These are phyloP conservation scores for Ogataea ganodermae DNA, from an alignment of 805 yeast genomes.

Conservation along the genomic window DNA sequence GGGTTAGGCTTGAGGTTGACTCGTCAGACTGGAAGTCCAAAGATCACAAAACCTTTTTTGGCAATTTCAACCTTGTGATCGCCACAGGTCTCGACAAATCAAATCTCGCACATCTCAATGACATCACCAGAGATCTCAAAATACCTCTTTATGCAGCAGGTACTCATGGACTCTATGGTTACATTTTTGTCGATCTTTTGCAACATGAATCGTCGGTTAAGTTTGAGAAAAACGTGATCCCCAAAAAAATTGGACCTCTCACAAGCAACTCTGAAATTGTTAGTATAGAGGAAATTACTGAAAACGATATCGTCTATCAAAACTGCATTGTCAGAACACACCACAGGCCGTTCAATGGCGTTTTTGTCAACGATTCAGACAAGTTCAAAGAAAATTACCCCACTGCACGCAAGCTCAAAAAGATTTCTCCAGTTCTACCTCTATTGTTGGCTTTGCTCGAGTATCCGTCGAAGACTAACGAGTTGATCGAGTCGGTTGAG, in stretches of 20 bases:
- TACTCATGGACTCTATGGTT: constrained; percentile 81
- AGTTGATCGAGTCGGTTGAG: constrained; percentile 26
- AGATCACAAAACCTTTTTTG: constrained; percentile 41
- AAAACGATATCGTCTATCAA: constrained; percentile 40
- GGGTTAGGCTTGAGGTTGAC: constrained; percentile 61
- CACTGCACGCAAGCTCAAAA: constrained; percentile 42
- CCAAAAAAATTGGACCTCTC: constrained; percentile 54
- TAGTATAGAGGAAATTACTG: constrained; percentile 38
- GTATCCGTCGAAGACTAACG: constrained; percentile 24
- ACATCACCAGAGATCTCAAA: constrained; percentile 51
- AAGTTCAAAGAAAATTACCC: constrained; percentile 30
- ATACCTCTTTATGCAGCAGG: constrained; percentile 72
- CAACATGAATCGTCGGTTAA: constrained; percentile 58
- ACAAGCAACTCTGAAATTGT: constrained; percentile 46
- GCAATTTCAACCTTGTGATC: constrained; percentile 66
- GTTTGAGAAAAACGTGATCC: constrained; percentile 47
- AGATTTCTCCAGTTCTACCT: constrained; percentile 60
- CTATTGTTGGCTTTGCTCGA: constrained; percentile 59
- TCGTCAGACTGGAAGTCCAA: constrained; percentile 32
- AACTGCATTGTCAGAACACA: constrained; percentile 39
- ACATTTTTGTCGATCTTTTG: constrained; percentile 76
- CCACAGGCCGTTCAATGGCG: constrained; percentile 40
- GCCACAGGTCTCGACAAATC: constrained; percentile 61
- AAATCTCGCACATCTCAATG: constrained; percentile 52
- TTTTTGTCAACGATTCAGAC: constrained; percentile 38